Evolutionary conservation across 108 stramenopile species (phyloP), one percentile per base, ranked within the genome.

Genomic region (Cyclotella cryptica): DNA sequence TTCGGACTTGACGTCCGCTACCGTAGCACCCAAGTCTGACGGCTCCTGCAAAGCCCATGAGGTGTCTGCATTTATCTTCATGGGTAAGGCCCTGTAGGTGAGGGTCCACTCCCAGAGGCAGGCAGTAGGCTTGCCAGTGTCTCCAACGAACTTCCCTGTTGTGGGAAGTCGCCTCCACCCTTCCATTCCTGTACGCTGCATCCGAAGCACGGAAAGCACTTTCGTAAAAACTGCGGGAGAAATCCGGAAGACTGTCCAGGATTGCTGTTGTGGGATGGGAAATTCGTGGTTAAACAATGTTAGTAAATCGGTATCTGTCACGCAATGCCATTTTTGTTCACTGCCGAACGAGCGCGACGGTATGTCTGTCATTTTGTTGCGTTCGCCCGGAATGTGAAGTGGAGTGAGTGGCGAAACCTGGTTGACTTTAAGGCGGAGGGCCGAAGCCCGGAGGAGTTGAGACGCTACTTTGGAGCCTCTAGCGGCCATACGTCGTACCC

Each of bases 171-270:
- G n/a, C n/a, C n/a, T n/a, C n/a, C 63, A 75, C 63, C 66, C 74
- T 45, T 65, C 64, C 28, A 61, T 63, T 52, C 24, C 39, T 43
- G 29, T 58, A 67, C 66, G 59, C 71, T 51, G 17, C 15, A 55
- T 71, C 70, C 30, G 77, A 69, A 64, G 51, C 26, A 69, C 4
- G 39, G 69, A 68, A 49, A 47, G 19, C 10, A 65, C 35, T 9
- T 30, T 57, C 68, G n/a, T 49, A 49, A n/a, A 49, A n/a, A 49
- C n/a, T 3, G 18, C n/a, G 47, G 47, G 0, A 14, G 69, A 51
- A 44, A 73, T 4, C 27, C 41, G 17, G 28, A 43, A 12, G 57
- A 58, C 45, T 26, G 43, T 66, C 65, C 65, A 66, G 19, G 44
- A 66, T 14, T 45, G 14, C 65, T 66, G 45, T 1, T 45, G 11